Conservation (phyloP, 2,329 filamentous ascomycete genomes). For the Coleophoma cylindrospora region DNA sequence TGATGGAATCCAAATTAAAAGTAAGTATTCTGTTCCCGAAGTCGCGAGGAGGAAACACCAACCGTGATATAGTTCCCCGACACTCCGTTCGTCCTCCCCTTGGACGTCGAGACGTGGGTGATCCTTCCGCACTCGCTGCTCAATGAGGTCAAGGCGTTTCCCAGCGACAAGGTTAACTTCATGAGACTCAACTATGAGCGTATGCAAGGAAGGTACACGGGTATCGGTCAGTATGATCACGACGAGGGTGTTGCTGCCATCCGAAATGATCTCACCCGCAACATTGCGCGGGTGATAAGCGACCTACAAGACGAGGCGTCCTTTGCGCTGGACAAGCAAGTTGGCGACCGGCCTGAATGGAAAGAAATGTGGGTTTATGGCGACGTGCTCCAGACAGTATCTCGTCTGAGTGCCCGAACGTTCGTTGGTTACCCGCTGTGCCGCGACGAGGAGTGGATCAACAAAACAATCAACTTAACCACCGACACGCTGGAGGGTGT, state of each 20-base stretch:
- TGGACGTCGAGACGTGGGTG: slow-evolving; percentile 1
- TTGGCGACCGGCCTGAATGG: slow-evolving; percentile 23
- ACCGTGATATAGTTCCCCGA: slow-evolving; percentile 4
- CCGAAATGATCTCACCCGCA: slow-evolving; percentile 7
- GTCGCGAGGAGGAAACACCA: too few species aligned
- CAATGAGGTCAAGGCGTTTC: slow-evolving; percentile 6
- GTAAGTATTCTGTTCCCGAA: too few species aligned
- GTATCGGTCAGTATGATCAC: slow-evolving; percentile 2
- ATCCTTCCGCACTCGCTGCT: slow-evolving; percentile 8
- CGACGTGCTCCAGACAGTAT: slow-evolving; percentile 29
- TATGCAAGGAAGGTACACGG: slow-evolving; percentile 5
- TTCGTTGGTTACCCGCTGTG: slow-evolving; percentile 35
- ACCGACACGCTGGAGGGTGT: slow-evolving; percentile 10
- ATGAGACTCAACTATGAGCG: background rate
- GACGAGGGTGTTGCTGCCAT: slow-evolving; percentile 1
- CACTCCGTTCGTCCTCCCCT: slow-evolving; percentile 5
- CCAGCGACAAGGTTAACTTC: slow-evolving; percentile 4
- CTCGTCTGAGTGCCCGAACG: slow-evolving; percentile 33
- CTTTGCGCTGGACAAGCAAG: slow-evolving; percentile 4
- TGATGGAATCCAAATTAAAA: background rate
- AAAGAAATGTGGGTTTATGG: slow-evolving; percentile 15
- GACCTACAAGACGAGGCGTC: slow-evolving; percentile 5
- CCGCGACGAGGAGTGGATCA: slow-evolving; percentile 14
- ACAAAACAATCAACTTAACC: slow-evolving; percentile 12
- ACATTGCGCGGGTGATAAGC: slow-evolving; percentile 1